These are phyloP conservation scores for Pleurotus platypus DNA, from an alignment of 768 basidiomycete species.

Conservation along the genomic window DNA sequence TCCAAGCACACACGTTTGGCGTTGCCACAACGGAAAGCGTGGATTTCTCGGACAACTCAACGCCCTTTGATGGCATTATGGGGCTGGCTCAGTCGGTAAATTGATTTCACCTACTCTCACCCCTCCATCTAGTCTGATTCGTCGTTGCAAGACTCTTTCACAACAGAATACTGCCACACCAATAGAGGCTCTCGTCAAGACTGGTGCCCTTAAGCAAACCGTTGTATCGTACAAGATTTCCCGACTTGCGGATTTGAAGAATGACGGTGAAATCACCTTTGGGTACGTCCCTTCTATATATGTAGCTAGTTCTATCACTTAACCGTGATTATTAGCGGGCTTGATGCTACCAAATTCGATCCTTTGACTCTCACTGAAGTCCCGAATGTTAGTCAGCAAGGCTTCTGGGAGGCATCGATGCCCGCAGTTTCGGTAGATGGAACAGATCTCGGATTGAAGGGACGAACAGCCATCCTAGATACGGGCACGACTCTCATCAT, in stretches of 20 bases:
- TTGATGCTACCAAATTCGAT: slow-evolving; percentile 69
- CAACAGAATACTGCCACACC: slow-evolving; percentile 62
- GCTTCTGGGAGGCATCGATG: slow-evolving; percentile 79
- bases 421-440: slow-evolving; percentile 58
- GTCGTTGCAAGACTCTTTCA: slow-evolving; percentile 46
- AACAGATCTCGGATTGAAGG: slow-evolving; percentile 39
- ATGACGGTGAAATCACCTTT: slow-evolving; percentile 80
- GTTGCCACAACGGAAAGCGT: slow-evolving; percentile 49
- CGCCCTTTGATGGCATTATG: slow-evolving; percentile 71
- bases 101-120: neutral
- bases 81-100: slow-evolving; percentile 69
- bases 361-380: slow-evolving; percentile 51
- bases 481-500: slow-evolving; percentile 52
- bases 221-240: slow-evolving; percentile 81
- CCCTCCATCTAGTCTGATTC: neutral
- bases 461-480: slow-evolving; percentile 74
- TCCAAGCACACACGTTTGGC: slow-evolving; percentile 58
- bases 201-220: slow-evolving; percentile 52
- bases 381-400: slow-evolving; percentile 56
- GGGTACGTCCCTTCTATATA: slow-evolving; percentile 33
- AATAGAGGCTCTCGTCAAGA: slow-evolving; percentile 60
- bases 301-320: too few species aligned
- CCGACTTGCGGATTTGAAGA: slow-evolving; percentile 61
- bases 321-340: slow-evolving; percentile 26
- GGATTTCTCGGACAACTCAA: slow-evolving; percentile 45